Evolutionary conservation across 208 protist species (phyloP).

Genomic region (Leptomonas pyrrhocoris): DNA sequence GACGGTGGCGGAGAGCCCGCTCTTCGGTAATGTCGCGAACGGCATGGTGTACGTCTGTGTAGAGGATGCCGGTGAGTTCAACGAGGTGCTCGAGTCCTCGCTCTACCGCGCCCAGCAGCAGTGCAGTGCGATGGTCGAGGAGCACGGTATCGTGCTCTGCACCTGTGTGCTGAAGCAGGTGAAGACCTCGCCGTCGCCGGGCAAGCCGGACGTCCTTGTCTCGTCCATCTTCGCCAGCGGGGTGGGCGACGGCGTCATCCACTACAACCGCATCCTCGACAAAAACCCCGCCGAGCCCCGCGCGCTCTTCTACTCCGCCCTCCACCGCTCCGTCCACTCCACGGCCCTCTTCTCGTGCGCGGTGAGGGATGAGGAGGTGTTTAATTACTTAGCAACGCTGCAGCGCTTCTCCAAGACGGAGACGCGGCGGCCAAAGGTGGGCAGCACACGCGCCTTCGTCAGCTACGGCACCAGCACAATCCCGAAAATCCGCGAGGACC

Average conservation of each 20-base stretch:
- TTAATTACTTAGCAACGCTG: constrained; percentile 53
- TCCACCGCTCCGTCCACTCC: constrained; percentile 68
- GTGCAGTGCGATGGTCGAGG: constrained; percentile 23
- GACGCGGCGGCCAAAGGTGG: constrained; percentile 61
- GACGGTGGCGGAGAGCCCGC: constrained; percentile 65
- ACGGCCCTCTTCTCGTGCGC: constrained; percentile 50
- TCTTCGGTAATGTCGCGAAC: constrained; percentile 80
- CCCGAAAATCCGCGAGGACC: constrained; percentile 51
- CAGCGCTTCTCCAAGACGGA: constrained; percentile 72
- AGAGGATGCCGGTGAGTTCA: constrained; percentile 68
- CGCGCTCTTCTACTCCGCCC: constrained; percentile 72
- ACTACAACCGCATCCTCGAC: constrained; percentile 82
- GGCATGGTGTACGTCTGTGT: constrained; percentile 55
- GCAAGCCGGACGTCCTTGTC: constrained; percentile 63
- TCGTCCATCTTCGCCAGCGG: constrained; percentile 79
- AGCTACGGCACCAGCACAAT: constrained; percentile 49
- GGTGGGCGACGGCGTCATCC: constrained; percentile 67
- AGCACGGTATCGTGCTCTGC: constrained; percentile 74
- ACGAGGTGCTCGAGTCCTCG: constrained; percentile 51
- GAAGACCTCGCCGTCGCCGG: constrained; percentile 25
- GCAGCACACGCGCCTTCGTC: constrained; percentile 58
- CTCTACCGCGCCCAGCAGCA: constrained; percentile 35
- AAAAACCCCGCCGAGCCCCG: constrained; percentile 84
- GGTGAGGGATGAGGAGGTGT: constrained; percentile 32
- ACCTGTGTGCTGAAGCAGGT: constrained; percentile 76